Conservation (phyloP, 139 green algal species). For the Zygnema cylindricum region DNA sequence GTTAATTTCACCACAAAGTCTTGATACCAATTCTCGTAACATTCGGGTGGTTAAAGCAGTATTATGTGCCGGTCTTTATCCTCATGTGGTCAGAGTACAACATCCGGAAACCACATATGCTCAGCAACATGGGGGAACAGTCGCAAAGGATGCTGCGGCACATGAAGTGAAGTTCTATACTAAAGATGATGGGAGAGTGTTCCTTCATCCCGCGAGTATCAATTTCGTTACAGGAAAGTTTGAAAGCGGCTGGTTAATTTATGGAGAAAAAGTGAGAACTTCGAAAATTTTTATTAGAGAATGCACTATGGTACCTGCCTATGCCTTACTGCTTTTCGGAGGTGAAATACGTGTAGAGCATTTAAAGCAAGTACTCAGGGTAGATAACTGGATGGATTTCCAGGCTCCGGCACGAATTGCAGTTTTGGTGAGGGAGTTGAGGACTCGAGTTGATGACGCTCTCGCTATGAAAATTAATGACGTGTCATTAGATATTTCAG, state of each 20-base stretch:
- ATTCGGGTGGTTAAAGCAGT: constrained; percentile 72
- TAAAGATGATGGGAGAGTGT: constrained; percentile 78
- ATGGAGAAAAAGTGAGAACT: constrained; percentile 67
- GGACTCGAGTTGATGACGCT: constrained; percentile 4
- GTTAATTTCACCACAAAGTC: constrained; percentile 13
- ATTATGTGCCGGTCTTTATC: constrained; percentile 86
- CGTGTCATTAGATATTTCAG: constrained; percentile 23
- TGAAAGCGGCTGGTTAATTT: constrained; percentile 66
- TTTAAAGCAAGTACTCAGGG: constrained; percentile 46
- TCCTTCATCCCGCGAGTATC: constrained; percentile 88
- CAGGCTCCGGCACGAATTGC: constrained; percentile 50
- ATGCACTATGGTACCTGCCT: constrained; percentile 62
- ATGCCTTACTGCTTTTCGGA: constrained; percentile 67
- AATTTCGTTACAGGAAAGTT: constrained; percentile 81
- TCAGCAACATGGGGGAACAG: constrained; percentile 63
- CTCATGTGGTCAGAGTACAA: constrained; percentile 87
- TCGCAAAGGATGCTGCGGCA: constrained; percentile 68
- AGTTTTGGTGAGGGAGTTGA: constrained; percentile 49
- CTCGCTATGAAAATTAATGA: constrained; percentile 42
- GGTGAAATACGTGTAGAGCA: constrained; percentile 54
- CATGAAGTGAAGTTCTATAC: constrained; percentile 78
- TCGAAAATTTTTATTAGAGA: constrained; percentile 57
- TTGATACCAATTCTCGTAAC: constrained; percentile 46
- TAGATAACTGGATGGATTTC: constrained; percentile 67
- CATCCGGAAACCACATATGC: constrained; percentile 57